These are phyloP conservation scores for Pulveroboletus ravenelii DNA, from an alignment of 768 basidiomycete genomes.

Conservation along the genomic window DNA sequence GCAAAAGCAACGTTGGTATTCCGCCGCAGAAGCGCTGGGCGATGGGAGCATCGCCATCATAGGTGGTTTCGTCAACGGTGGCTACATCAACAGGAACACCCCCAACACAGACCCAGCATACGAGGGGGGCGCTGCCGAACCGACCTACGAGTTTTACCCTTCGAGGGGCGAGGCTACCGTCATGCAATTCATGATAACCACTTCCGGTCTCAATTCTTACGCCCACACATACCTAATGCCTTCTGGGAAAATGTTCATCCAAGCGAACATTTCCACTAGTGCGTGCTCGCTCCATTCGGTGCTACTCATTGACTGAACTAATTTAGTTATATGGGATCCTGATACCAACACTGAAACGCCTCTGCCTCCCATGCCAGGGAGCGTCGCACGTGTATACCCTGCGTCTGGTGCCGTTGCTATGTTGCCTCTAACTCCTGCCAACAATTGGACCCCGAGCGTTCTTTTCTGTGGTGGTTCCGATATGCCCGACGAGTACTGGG, in stretches of 20 bases:
- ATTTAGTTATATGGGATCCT: constrained; percentile 49
- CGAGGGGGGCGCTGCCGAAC: constrained; percentile 71
- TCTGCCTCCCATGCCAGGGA: constrained; percentile 67
- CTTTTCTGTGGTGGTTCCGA: constrained; percentile 89
- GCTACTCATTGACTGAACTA: background rate
- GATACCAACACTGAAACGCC: constrained; percentile 51
- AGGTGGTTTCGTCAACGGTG: constrained; percentile 75
- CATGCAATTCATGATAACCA: constrained; percentile 65
- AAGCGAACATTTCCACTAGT: constrained; percentile 57
- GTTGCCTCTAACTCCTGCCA: constrained; percentile 85
- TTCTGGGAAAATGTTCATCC: constrained; percentile 75
- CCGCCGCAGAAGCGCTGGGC: constrained; percentile 64
- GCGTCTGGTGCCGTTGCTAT: constrained; percentile 86
- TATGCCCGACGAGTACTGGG: constrained; percentile 71
- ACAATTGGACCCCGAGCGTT: constrained; percentile 81
- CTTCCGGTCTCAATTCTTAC: constrained; percentile 76
- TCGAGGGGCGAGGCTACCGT: constrained; percentile 45
- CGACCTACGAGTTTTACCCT: constrained; percentile 82
- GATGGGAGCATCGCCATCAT: constrained; percentile 79
- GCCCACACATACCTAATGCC: constrained; percentile 70
- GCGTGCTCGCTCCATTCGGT: background rate
- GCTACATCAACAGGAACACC: constrained; percentile 73
- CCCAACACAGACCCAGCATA: constrained; percentile 60
- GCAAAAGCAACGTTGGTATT: constrained; percentile 74
- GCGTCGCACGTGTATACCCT: constrained; percentile 82